These are phyloP conservation scores for Ophiorrhiza pumila DNA, from an alignment of 257 asterid genomes.

Conservation along the genomic window DNA sequence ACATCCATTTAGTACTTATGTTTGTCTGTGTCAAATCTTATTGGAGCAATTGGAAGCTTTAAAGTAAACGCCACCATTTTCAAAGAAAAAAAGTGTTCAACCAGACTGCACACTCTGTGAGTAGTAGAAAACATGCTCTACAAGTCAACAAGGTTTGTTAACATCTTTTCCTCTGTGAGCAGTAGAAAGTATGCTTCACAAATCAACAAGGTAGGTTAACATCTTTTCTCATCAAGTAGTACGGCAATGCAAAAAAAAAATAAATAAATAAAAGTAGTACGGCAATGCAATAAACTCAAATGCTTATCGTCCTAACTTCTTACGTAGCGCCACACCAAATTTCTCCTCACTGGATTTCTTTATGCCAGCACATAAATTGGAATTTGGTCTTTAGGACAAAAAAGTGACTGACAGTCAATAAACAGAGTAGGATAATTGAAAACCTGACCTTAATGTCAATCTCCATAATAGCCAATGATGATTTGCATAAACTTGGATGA, in stretches of 20 bases:
- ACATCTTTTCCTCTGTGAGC: background rate
- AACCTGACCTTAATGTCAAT: background rate
- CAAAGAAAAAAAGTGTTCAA: background rate
- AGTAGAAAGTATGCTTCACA: background rate
- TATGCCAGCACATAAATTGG: background rate
- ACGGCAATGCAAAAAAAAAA: no score
- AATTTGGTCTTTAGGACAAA: background rate
- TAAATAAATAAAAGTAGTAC: no score
- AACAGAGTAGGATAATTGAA: background rate
- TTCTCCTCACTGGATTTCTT: background rate
- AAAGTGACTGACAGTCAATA: background rate
- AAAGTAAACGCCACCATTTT: background rate
- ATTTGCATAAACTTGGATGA: background rate
- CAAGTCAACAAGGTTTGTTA: no score
- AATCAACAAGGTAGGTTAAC: no score
- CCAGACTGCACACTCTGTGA: background rate
- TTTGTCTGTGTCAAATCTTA: background rate
- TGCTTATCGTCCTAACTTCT: background rate
- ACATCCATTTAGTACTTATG: background rate
- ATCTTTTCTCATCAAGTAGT: background rate
- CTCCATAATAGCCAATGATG: background rate
- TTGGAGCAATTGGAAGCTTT: background rate
- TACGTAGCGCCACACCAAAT: background rate
- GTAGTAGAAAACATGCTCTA: background rate
- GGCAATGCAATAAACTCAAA: background rate